Evolutionary conservation across 495 filamentous ascomycete genomes (phyloP).

Genomic region (Penicillium ucsense): DNA sequence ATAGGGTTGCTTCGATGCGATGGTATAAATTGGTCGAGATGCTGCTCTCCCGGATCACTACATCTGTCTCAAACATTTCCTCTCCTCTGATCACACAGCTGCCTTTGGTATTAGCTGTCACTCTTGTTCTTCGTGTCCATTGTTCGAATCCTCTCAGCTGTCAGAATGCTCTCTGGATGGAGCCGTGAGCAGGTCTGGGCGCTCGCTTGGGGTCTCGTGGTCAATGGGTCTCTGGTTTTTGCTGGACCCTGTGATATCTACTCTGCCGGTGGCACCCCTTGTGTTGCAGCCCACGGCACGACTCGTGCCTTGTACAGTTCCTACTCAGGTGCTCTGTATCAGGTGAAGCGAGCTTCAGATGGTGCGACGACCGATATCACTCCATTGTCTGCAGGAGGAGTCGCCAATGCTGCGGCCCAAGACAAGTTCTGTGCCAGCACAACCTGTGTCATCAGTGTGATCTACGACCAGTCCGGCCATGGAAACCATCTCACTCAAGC

Average conservation of each 20-base stretch:
- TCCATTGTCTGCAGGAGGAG: conserved; percentile 41
- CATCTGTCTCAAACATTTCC: too few species aligned
- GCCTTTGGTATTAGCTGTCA: too few species aligned
- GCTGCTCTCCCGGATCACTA: too few species aligned
- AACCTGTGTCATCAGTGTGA: conserved; percentile 48
- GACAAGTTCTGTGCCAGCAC: conserved; percentile 47
- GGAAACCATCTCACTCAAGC: conserved; percentile 50
- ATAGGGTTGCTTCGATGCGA: too few species aligned
- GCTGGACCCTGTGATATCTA: conserved; percentile 51
- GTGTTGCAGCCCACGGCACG: conserved; percentile 49
- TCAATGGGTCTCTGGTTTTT: conserved; percentile 28
- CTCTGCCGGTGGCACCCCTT: conserved; percentile 40
- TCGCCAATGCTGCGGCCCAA: conserved; percentile 47
- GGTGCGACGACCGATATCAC: conserved; percentile 32
- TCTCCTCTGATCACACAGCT: too few species aligned
- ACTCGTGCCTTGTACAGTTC: conserved; percentile 47
- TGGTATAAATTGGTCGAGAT: too few species aligned
- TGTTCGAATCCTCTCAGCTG: not conserved
- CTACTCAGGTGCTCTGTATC: conserved; percentile 44
- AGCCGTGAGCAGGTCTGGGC: conserved; percentile 22
- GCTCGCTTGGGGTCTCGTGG: conserved; percentile 30
- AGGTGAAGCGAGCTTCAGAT: conserved; percentile 45
- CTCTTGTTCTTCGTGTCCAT: not conserved
- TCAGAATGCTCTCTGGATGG: conserved; percentile 28
- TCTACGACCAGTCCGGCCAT: conserved; percentile 51